These are phyloP conservation scores for Agrocybe pediades DNA, from an alignment of 768 basidiomycete species.

Conservation along the genomic window DNA sequence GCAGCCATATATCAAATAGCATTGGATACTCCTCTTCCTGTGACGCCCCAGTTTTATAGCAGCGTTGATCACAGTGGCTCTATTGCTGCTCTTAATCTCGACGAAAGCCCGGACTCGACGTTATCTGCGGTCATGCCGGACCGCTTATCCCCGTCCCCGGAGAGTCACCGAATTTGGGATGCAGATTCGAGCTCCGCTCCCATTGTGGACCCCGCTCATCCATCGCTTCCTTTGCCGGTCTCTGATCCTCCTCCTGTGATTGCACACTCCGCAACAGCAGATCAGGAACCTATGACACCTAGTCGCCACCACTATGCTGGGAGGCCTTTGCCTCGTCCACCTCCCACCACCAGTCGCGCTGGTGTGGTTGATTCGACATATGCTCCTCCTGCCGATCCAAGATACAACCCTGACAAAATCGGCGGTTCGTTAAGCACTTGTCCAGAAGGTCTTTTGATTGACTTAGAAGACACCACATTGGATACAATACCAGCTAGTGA, in stretches of 20 bases:
- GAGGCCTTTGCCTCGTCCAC: constrained; percentile 54
- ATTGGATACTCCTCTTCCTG: constrained; percentile 38
- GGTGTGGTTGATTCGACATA: constrained; percentile 33
- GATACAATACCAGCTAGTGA: constrained; percentile 24
- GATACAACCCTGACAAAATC: constrained; percentile 12
- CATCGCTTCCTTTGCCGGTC: neutral
- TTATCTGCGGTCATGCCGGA: constrained; percentile 10
- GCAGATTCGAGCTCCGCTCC: constrained; percentile 15
- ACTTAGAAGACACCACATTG: constrained; percentile 47
- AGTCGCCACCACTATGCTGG: constrained; percentile 53
- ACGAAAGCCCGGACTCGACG: neutral
- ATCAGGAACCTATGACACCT: constrained; percentile 28
- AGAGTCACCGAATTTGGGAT: too few species aligned
- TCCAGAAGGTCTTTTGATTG: constrained; percentile 58
- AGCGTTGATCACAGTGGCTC: constrained; percentile 13
- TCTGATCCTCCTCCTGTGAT: neutral
- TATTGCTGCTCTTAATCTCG: neutral
- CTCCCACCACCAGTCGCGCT: constrained; percentile 24
- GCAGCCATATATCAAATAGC: constrained; percentile 32
- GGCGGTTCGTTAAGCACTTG: constrained; percentile 20
- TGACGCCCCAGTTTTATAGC: constrained; percentile 32
- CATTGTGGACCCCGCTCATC: neutral
- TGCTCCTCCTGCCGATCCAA: constrained; percentile 27
- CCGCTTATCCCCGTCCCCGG: constrained; percentile 11
- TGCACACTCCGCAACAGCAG: constrained; percentile 7